phyloP scores from a whole-genome alignment of 805 yeast species.

The Wickerhamiella azymoides region DNA sequence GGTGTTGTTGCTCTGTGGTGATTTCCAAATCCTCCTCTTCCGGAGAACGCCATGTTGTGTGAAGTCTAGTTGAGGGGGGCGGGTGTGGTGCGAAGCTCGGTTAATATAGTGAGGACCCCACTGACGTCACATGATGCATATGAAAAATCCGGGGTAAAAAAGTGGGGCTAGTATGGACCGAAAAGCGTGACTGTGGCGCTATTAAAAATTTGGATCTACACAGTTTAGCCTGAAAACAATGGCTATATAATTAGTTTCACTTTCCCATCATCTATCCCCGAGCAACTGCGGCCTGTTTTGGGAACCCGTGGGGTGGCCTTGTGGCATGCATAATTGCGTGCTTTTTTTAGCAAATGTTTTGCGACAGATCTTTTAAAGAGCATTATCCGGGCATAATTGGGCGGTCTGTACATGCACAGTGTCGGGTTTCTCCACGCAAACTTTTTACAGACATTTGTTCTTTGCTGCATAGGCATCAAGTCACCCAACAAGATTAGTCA shows the following conservation, averaged over 20 bases:
- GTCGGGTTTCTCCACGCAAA: too few relatives aligned
- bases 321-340: background rate
- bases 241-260: too few relatives aligned
- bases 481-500: too few relatives aligned
- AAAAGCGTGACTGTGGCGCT: too few relatives aligned
- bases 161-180: background rate
- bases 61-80: too few relatives aligned
- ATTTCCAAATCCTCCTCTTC: conserved; percentile 25
- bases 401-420: too few relatives aligned
- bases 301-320: background rate
- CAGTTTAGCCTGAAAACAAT: background rate
- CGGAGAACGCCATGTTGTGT: conserved; percentile 21
- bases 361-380: background rate
- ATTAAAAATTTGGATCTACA: too few relatives aligned
- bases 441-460: too few relatives aligned
- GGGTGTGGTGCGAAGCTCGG: background rate
- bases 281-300: background rate
- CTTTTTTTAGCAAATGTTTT: background rate
- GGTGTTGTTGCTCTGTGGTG: conserved; percentile 9
- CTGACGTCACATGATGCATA: conserved; percentile 2
- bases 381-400: too few relatives aligned
- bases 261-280: background rate
- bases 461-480: too few relatives aligned
- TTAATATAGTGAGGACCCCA: background rate
- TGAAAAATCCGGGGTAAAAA: conserved; percentile 5